A percentile compares a stretch with the other conserved stretches of the same genome.
Conservation (phyloP, 2,329 filamentous ascomycete species). For the Alternaria brassicae region DNA sequence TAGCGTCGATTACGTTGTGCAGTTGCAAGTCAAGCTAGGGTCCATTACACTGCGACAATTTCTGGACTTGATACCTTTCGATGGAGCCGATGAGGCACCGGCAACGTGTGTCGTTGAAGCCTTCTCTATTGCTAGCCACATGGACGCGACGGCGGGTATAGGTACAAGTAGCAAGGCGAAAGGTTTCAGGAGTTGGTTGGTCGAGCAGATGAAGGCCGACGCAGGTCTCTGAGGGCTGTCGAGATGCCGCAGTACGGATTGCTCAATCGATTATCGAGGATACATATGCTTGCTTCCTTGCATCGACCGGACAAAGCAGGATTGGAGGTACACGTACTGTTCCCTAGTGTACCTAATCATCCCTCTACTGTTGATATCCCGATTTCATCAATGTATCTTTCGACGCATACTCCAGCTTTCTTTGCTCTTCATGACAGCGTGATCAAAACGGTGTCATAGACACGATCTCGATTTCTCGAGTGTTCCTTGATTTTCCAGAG, state of each 20-base stretch:
- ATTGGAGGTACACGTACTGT: background rate
- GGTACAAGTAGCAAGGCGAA: slow-evolving; percentile 23
- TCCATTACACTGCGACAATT: slow-evolving; percentile 33
- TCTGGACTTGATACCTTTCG: slow-evolving; percentile 29
- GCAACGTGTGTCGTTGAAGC: slow-evolving; percentile 29
- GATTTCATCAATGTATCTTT: background rate
- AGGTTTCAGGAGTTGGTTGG: slow-evolving; percentile 29
- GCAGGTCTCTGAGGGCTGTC: background rate
- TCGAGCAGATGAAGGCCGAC: slow-evolving; percentile 9
- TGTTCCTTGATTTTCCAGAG: background rate
- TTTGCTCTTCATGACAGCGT: background rate
- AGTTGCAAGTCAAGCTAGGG: slow-evolving; percentile 34
- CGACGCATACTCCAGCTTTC: background rate
- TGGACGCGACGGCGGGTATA: slow-evolving; percentile 21
- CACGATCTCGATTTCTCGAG: background rate
- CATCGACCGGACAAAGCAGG: background rate
- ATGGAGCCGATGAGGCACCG: slow-evolving; percentile 11
- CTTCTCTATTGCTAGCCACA: slow-evolving; percentile 32
- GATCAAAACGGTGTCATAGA: background rate
- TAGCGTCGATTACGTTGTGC: slow-evolving; percentile 27
- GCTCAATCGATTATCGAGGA: background rate
- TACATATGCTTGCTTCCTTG: background rate
- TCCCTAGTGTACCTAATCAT: background rate
- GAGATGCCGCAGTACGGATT: background rate
- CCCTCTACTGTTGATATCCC: background rate